Percentiles rank a stretch among this genome's conserved stretches.
These are phyloP conservation scores for Crithidia mellificae DNA, from an alignment of 208 protist genomes.

Conservation along the genomic window DNA sequence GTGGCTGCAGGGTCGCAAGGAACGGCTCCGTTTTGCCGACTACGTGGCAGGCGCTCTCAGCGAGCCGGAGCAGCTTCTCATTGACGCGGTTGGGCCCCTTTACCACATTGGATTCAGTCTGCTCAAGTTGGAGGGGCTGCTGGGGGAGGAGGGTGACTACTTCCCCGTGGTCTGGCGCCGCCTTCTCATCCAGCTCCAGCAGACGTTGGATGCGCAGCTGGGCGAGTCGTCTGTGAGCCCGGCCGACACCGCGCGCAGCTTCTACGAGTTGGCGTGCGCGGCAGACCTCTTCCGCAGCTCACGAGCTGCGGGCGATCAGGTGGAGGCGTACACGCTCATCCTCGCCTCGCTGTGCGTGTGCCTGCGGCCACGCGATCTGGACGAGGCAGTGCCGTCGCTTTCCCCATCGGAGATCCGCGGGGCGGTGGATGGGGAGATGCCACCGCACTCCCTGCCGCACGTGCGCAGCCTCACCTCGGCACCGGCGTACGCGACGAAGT, in stretches of 20 bases:
- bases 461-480: background rate
- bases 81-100: slow-evolving; percentile 15
- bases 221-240: slow-evolving; percentile 7
- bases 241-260: slow-evolving; percentile 17
- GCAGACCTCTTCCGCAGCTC: slow-evolving; percentile 6
- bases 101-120: slow-evolving; percentile 33
- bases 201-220: slow-evolving; percentile 19
- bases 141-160: background rate
- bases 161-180: slow-evolving; percentile 22
- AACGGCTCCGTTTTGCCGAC: slow-evolving; percentile 13
- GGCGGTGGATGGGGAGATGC: too few species aligned
- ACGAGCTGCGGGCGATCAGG: background rate
- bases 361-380: background rate
- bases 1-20: slow-evolving; percentile 14
- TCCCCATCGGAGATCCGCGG: background rate
- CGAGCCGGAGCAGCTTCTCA: slow-evolving; percentile 12
- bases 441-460: too few species aligned
- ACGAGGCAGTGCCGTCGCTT: background rate
- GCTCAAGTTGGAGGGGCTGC: slow-evolving; percentile 10
- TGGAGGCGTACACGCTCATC: slow-evolving; percentile 17
- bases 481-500: background rate
- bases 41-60: slow-evolving; percentile 23
- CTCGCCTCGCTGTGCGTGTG: slow-evolving; percentile 23
- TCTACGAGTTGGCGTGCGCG: slow-evolving; percentile 14
- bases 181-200: slow-evolving; percentile 30